phyloP scores from a whole-genome alignment of 164 flowering plant genomes.

The Cinnamomum micranthum region DNA sequence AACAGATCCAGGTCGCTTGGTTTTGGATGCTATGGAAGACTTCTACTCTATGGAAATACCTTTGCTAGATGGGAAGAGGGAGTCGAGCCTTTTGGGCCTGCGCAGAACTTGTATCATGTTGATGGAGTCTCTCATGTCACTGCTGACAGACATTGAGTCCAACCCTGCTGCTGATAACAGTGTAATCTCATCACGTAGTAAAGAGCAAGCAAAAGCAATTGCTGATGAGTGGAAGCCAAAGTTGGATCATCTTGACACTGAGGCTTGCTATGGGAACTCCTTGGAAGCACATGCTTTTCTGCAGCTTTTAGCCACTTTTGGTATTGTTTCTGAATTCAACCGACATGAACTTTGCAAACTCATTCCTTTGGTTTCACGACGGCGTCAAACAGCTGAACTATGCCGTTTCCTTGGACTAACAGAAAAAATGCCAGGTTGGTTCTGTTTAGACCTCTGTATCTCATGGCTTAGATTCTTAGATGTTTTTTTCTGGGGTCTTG shows the following conservation, averaged over 20 bases:
- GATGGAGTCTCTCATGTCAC: slow-evolving; percentile 76
- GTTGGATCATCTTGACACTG: slow-evolving; percentile 72
- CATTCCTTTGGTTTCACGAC: slow-evolving; percentile 87
- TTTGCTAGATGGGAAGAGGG: slow-evolving; percentile 69
- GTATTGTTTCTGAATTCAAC: slow-evolving; percentile 67
- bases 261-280: slow-evolving; percentile 84
- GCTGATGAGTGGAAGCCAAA: slow-evolving; percentile 93
- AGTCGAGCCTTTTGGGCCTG: slow-evolving; percentile 64
- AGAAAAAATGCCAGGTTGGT: slow-evolving; percentile 84
- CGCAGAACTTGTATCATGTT: slow-evolving; percentile 93
- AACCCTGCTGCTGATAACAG: slow-evolving; percentile 26
- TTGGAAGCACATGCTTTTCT: slow-evolving; percentile 96
- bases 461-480: neutral
- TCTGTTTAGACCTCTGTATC: neutral
- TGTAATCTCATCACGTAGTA: slow-evolving; percentile 52
- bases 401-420: slow-evolving; percentile 81
- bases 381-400: slow-evolving; percentile 85
- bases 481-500: neutral
- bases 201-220: slow-evolving; percentile 63
- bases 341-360: slow-evolving; percentile 61
- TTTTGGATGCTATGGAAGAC: slow-evolving; percentile 66
- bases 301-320: slow-evolving; percentile 84
- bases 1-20: slow-evolving; percentile 58
- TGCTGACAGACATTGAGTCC: slow-evolving; percentile 26
- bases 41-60: slow-evolving; percentile 57